Percentiles rank a stretch among this genome's conserved stretches.
phyloP scores from a whole-genome alignment of 768 basidiomycete genomes.

The Leccinum aurantiacum region DNA sequence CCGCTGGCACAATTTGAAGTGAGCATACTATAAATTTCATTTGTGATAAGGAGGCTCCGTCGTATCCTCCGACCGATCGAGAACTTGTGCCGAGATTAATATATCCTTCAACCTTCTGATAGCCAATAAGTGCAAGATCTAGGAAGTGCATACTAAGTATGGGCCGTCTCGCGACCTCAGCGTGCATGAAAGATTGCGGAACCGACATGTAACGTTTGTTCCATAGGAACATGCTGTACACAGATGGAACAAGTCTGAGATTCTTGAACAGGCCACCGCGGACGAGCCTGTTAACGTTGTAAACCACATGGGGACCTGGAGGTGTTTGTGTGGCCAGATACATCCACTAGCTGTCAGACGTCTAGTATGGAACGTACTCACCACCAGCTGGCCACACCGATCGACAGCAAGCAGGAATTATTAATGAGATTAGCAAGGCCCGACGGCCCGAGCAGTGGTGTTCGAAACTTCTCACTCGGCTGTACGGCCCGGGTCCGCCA shows the following conservation, averaged over 20 bases:
- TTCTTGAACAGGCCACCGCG: constrained; percentile 23
- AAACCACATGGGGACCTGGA: constrained; percentile 6
- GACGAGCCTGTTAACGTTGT: constrained; percentile 8
- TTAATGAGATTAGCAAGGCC: neutral
- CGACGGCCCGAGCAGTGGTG: neutral
- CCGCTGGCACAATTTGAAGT: constrained; percentile 6
- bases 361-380: neutral
- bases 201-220: constrained; percentile 12
- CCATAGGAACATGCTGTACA: neutral
- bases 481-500: neutral
- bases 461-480: neutral
- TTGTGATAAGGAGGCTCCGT: constrained; percentile 5
- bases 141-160: neutral
- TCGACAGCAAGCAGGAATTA: neutral
- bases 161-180: constrained; percentile 10
- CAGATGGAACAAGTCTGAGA: neutral
- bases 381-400: neutral
- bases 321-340: constrained; percentile 7
- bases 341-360: constrained; percentile 13
- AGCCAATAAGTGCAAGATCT: constrained; percentile 11
- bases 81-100: constrained; percentile 21
- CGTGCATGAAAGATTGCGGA: constrained; percentile 16
- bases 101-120: constrained; percentile 15
- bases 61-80: constrained; percentile 22
- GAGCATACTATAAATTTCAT: constrained; percentile 18